Percentiles rank a stretch among this genome's conserved stretches.
Conservation (phyloP, 2,329 filamentous ascomycete genomes). For the Botrytis byssoidea region DNA sequence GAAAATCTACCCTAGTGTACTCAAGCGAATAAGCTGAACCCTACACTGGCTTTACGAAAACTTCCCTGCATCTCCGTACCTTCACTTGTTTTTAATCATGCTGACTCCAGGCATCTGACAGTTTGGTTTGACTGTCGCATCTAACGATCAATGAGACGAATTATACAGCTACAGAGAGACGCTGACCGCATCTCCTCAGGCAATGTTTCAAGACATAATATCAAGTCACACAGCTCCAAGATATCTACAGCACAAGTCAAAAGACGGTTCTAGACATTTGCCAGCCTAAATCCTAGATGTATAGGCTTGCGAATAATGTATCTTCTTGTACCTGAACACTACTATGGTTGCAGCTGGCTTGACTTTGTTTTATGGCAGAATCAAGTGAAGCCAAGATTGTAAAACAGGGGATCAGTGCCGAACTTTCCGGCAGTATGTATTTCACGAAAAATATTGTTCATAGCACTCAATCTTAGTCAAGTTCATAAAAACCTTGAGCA, state of each 20-base stretch:
- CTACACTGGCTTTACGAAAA: background rate
- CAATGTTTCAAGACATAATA: background rate
- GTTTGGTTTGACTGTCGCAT: background rate
- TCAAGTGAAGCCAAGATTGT: background rate
- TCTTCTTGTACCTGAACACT: background rate
- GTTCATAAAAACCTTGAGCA: background rate
- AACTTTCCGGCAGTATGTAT: background rate
- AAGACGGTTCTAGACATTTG: background rate
- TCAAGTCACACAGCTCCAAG: background rate
- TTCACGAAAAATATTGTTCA: background rate
- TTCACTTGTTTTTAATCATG: background rate
- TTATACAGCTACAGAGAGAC: background rate
- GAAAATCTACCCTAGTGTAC: background rate
- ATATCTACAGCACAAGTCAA: background rate
- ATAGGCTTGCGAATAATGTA: background rate
- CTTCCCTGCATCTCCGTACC: background rate
- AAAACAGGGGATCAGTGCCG: background rate
- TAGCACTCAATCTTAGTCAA: background rate
- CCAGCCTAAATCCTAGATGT: background rate
- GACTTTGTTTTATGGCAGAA: background rate
- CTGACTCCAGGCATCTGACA: background rate
- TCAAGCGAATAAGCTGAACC: background rate
- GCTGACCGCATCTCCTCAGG: background rate
- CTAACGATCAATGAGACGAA: background rate
- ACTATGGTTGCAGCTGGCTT: background rate